These are phyloP conservation scores for Yamadazyma scolyti DNA, from an alignment of 805 yeast species.

Conservation along the genomic window DNA sequence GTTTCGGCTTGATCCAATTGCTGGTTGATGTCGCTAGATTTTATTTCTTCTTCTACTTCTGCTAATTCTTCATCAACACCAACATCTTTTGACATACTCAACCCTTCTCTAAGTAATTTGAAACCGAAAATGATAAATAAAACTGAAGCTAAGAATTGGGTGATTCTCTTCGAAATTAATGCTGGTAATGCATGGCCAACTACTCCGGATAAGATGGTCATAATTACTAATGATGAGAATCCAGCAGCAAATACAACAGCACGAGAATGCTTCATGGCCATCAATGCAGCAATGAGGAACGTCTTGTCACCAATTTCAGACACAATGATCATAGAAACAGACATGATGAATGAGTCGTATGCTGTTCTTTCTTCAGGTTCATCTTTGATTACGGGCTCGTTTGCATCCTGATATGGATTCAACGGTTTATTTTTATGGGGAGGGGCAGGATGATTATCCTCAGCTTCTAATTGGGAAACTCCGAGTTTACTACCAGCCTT, in stretches of 20 bases:
- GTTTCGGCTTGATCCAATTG: constrained; percentile 57
- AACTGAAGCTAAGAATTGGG: constrained; percentile 77
- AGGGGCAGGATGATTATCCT: constrained; percentile 28
- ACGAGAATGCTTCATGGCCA: constrained; percentile 94
- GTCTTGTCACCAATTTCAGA: constrained; percentile 98
- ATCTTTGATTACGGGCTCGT: no score
- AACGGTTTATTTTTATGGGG: constrained; percentile 17
- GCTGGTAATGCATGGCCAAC: constrained; percentile 91
- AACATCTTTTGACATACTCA: constrained; percentile 70
- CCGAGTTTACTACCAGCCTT: constrained; percentile 15
- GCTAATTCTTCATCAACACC: constrained; percentile 96
- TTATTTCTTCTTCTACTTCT: constrained; percentile 93
- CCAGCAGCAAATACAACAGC: constrained; percentile 85
- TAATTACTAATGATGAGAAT: constrained; percentile 75
- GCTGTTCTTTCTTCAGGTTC: constrained; percentile 11
- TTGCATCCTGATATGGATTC: constrained; percentile 14
- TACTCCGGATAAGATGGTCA: constrained; percentile 88
- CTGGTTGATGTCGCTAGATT: constrained; percentile 52
- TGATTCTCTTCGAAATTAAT: constrained; percentile 71
- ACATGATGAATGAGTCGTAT: constrained; percentile 64
- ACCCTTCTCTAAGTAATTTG: constrained; percentile 75
- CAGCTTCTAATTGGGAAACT: constrained; percentile 18
- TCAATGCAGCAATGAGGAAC: constrained; percentile 90
- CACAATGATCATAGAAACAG: constrained; percentile 87
- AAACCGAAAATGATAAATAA: constrained; percentile 82